Evolutionary conservation across 2,329 filamentous ascomycete genomes (phyloP), one percentile per base, ranked within the genome.

Genomic region (Aspergillus aculeatinus): DNA sequence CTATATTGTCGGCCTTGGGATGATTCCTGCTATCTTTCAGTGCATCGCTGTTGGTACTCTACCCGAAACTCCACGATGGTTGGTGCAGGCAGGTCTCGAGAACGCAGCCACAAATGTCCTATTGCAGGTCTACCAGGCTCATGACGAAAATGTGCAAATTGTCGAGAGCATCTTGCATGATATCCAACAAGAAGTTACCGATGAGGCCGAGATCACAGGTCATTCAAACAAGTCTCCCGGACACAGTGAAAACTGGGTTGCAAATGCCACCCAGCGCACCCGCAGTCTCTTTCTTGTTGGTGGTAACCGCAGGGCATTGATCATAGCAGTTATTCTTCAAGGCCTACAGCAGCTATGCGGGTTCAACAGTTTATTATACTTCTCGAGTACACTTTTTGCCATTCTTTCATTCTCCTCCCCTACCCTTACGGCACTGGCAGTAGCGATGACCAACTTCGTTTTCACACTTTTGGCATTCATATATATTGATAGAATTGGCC

Each of bases 301-400:
- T 85, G 65, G 82, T 78, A 70, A 87, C 56, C 71, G 77, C 55
- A 85, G 92, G 61, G 93, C 94, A 0, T 76, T 97, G 71, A 84
- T 84, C 0, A 95, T 97, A 71, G 92, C 93, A 1, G 96, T 92
- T 76, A 84, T 95, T 64, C 81, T 97, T 2, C 93, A 97, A 71
- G 91, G 87, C 0, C 79, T 96, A 6, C 94, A 97, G 76, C 94
- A 98, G 74, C 82, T 96, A 1, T 95, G 90, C 69, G 92, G 91
- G 1, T 95, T 95, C 75, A 96, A 96, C 77, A 92, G 90, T 11
- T 81, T 96, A 31, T 96, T 96, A 91, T 96, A 96, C 76, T 96
- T 92, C 72, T 92, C 90, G 0, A 90, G 89, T 4, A 92, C 90
- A 7, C 91, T 94, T 31, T 94, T 94, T 71, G 83, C 85, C 2